Evolutionary conservation across 2,329 filamentous ascomycete genomes (phyloP).

Genomic region (Paraphaeosphaeria sporulosa): DNA sequence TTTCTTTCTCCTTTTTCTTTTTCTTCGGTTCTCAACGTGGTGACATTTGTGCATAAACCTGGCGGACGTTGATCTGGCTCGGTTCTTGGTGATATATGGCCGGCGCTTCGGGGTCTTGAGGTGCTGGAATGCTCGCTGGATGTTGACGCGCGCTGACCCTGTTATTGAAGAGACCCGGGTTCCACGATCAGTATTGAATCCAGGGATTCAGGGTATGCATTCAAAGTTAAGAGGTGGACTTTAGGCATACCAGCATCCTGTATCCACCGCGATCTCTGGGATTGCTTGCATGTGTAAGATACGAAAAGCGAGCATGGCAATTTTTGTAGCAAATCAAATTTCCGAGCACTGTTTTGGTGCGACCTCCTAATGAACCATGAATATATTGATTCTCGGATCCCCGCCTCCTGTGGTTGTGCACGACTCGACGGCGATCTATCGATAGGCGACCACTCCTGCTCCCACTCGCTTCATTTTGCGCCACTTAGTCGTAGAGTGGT

Average conservation of each 20-base stretch:
- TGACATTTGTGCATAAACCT: constrained; percentile 8
- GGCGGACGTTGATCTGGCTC: background rate
- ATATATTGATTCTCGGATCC: background rate
- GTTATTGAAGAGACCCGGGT: background rate
- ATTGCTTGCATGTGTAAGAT: constrained; percentile 10
- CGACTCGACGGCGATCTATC: constrained; percentile 1
- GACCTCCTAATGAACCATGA: background rate
- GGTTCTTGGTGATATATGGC: background rate
- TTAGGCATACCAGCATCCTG: constrained; percentile 4
- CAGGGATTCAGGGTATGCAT: constrained; percentile 8
- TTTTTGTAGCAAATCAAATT: constrained; percentile 6
- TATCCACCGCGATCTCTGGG: constrained; percentile 6
- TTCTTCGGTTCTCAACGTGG: constrained; percentile 5
- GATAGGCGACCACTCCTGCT: constrained; percentile 1
- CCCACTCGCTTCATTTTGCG: background rate
- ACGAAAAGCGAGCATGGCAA: constrained; percentile 7
- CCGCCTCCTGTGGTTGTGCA: background rate
- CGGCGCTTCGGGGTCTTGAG: constrained; percentile 13
- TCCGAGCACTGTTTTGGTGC: background rate
- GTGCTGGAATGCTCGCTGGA: constrained; percentile 28
- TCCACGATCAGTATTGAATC: background rate
- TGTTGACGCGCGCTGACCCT: background rate
- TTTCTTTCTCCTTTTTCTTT: constrained; percentile 11
- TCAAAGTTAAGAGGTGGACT: constrained; percentile 4
- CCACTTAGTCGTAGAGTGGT: background rate